Conservation (phyloP, 1,284 basidiomycete genomes). For the Sanghuangporus baumii region DNA sequence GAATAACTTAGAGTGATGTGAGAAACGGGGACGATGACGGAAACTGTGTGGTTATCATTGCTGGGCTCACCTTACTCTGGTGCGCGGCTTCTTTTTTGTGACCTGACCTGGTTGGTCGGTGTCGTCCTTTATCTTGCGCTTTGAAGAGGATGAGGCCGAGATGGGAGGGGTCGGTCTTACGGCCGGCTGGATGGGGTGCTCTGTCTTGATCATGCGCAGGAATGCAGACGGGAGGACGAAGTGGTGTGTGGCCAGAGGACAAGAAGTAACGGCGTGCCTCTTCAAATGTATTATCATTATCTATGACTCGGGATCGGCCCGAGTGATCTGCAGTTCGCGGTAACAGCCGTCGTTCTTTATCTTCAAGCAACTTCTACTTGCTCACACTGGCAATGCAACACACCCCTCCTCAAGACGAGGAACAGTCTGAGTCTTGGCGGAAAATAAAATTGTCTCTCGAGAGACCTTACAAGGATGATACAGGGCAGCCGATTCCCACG, state of each 20-base stretch:
- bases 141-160: constrained; percentile 24
- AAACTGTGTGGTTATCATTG: constrained; percentile 19
- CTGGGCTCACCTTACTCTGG: constrained; percentile 59
- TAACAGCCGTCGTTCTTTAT: background rate
- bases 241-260: background rate
- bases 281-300: background rate
- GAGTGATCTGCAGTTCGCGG: background rate
- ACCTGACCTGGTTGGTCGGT: constrained; percentile 37
- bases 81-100: constrained; percentile 62
- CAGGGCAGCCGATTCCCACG: constrained; percentile 52
- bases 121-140: constrained; percentile 62
- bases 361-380: no score
- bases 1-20: constrained; percentile 51
- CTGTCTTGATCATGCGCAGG: constrained; percentile 24
- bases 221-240: background rate
- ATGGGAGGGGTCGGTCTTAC: constrained; percentile 14
- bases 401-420: constrained; percentile 14
- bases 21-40: constrained; percentile 18
- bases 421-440: constrained; percentile 47
- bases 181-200: constrained; percentile 21
- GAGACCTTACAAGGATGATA: constrained; percentile 71
- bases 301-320: constrained; percentile 4
- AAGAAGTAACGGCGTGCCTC: background rate
- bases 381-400: constrained; percentile 5
- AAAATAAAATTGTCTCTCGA: constrained; percentile 63